phyloP scores from a whole-genome alignment of 2,329 filamentous ascomycete species.

The Monilinia vaccinii-corymbosi region DNA sequence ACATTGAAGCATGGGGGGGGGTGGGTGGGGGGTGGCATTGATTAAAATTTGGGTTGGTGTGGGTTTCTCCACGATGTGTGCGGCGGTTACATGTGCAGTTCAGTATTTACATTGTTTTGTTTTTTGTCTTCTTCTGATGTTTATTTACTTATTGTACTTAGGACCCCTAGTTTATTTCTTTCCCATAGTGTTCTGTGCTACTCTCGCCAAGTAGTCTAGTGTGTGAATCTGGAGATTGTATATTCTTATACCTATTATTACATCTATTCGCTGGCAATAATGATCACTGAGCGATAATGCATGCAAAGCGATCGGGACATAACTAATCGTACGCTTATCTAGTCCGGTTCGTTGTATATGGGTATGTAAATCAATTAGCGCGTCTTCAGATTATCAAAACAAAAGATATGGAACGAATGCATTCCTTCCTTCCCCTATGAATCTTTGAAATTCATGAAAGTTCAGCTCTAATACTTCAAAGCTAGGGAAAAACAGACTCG shows the following conservation, averaged over 20 bases:
- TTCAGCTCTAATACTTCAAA: too few species aligned
- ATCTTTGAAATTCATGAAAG: too few species aligned
- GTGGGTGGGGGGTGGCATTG: too few species aligned
- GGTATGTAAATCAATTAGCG: too few species aligned
- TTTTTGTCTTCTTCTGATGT: background rate
- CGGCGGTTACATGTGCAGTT: background rate
- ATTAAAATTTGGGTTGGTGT: background rate
- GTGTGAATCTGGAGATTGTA: background rate
- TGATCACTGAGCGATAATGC: background rate
- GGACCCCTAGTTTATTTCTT: background rate
- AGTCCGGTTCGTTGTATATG: too few species aligned
- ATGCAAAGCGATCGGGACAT: background rate
- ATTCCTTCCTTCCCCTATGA: too few species aligned
- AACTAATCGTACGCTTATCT: background rate
- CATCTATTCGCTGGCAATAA: background rate
- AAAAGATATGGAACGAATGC: too few species aligned
- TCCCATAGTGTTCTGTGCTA: background rate
- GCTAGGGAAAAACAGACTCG: too few species aligned
- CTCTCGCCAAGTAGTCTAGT: background rate
- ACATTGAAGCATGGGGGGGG: background rate
- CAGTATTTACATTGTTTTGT: background rate
- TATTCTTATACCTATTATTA: background rate
- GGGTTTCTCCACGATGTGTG: background rate
- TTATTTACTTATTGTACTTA: background rate
- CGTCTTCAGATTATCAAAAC: too few species aligned